Evolutionary conservation across 495 filamentous ascomycete genomes (phyloP).

Genomic region (Physcia stellaris): DNA sequence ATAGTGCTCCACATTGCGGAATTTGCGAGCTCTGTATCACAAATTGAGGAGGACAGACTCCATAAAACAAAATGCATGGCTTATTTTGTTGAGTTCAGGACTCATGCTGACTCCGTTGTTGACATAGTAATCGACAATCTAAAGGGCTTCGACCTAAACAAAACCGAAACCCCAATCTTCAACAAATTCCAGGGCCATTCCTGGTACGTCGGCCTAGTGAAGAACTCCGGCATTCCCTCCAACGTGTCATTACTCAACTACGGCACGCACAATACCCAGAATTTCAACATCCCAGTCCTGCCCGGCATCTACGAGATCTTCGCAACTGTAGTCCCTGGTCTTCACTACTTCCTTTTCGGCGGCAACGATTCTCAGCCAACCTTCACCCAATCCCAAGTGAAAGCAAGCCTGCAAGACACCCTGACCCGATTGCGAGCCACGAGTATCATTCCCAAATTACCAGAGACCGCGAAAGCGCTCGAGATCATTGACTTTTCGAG

Average conservation of each 20-base stretch:
- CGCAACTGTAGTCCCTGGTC: conserved; percentile 2
- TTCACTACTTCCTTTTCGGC: conserved; percentile 4
- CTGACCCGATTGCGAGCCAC: not conserved
- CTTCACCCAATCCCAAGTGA: conserved; percentile 3
- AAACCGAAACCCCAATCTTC: conserved; percentile 25
- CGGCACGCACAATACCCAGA: conserved; percentile 1
- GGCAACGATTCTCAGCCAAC: not conserved
- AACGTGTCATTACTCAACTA: conserved; percentile 3
- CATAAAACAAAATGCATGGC: too few species aligned
- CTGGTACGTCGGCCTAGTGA: conserved; percentile 7
- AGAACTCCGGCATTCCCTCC: conserved; percentile 2
- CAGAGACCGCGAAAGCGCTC: conserved; percentile 1
- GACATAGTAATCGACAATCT: conserved; percentile 22
- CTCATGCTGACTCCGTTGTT: not conserved
- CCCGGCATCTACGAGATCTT: conserved; percentile 6
- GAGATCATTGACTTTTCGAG: conserved; percentile 15
- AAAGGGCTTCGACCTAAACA: conserved; percentile 21
- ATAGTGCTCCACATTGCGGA: too few species aligned
- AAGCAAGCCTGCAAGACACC: conserved; percentile 1
- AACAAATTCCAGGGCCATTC: conserved; percentile 17
- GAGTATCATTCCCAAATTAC: conserved; percentile 2
- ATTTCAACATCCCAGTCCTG: conserved; percentile 5
- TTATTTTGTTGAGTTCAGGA: not conserved
- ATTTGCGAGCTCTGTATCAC: too few species aligned
- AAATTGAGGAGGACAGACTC: too few species aligned